A percentile compares a stretch with the other conserved stretches of the same genome.
These are phyloP conservation scores for Vitis rupestris DNA, from an alignment of 164 flowering plant genomes.

Conservation along the genomic window DNA sequence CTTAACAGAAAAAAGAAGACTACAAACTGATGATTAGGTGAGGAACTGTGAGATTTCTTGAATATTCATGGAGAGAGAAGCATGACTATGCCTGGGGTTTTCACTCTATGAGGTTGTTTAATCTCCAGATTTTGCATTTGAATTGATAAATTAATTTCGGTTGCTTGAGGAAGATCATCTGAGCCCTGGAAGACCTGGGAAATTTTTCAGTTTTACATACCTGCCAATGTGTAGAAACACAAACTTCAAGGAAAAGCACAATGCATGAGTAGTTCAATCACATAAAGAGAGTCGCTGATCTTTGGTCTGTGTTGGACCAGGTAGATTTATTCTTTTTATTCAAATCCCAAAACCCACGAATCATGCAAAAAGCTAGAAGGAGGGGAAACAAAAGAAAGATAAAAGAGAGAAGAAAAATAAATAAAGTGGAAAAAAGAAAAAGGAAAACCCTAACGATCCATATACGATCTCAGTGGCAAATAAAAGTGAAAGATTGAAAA, in stretches of 20 bases:
- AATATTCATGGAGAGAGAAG: neutral
- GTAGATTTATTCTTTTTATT: slow-evolving; percentile 20
- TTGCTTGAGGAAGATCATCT: slow-evolving; percentile 13
- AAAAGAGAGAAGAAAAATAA: neutral
- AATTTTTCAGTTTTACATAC: slow-evolving; percentile 18
- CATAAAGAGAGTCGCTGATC: slow-evolving; percentile 29
- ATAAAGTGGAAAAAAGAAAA: neutral
- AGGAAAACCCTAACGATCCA: slow-evolving; percentile 28
- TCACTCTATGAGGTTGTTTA: neutral
- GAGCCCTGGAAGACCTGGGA: slow-evolving; percentile 7
- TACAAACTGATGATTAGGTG: neutral
- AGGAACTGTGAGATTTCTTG: no score
- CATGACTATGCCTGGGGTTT: neutral
- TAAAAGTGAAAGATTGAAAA: slow-evolving; percentile 30
- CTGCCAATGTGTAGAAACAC: slow-evolving; percentile 28
- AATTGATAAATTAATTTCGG: slow-evolving; percentile 2
- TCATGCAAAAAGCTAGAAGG: slow-evolving; percentile 17
- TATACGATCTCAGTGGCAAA: neutral
- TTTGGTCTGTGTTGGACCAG: slow-evolving; percentile 32
- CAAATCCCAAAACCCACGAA: slow-evolving; percentile 29
- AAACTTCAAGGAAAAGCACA: slow-evolving; percentile 46
- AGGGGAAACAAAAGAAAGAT: neutral
- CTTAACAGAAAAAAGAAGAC: neutral
- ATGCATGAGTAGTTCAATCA: slow-evolving; percentile 45
- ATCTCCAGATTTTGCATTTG: slow-evolving; percentile 15